These are phyloP conservation scores for Solanum piurae DNA, from an alignment of 257 asterid species.

Conservation along the genomic window DNA sequence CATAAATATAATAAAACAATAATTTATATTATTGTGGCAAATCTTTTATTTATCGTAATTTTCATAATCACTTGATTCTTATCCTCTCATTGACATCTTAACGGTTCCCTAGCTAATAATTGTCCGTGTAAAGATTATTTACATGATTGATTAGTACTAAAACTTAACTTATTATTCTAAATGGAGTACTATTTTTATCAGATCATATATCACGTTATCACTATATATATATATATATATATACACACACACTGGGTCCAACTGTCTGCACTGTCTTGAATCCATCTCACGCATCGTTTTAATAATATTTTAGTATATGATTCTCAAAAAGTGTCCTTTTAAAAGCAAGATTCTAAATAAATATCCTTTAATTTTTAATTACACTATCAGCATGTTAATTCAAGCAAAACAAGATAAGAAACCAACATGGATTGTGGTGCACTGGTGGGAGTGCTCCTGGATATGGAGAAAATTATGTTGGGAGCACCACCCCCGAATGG, in stretches of 20 bases:
- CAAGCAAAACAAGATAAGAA: background rate
- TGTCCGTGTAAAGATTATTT: background rate
- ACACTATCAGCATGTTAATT: too few relatives aligned
- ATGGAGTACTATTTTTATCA: background rate
- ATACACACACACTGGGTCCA: background rate
- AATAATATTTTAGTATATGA: background rate
- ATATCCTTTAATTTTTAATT: background rate
- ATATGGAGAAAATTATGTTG: too few relatives aligned
- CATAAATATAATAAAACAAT: too few relatives aligned
- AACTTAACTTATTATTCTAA: background rate
- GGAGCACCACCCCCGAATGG: too few relatives aligned
- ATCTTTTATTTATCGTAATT: too few relatives aligned
- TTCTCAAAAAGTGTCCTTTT: background rate
- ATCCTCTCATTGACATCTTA: background rate
- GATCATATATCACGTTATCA: background rate
- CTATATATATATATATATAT: too few relatives aligned
- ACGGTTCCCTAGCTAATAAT: background rate
- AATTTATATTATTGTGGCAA: too few relatives aligned
- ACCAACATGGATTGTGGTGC: too few relatives aligned
- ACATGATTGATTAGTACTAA: background rate
- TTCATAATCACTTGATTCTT: background rate
- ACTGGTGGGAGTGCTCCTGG: too few relatives aligned
- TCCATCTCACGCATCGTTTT: background rate
- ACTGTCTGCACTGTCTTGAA: too few relatives aligned
- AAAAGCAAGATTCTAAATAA: too few relatives aligned